Percentiles rank a stretch among this genome's conserved stretches.
Conservation (phyloP, 148 eudicot genomes). For the Rhododendron kiyosumense region DNA sequence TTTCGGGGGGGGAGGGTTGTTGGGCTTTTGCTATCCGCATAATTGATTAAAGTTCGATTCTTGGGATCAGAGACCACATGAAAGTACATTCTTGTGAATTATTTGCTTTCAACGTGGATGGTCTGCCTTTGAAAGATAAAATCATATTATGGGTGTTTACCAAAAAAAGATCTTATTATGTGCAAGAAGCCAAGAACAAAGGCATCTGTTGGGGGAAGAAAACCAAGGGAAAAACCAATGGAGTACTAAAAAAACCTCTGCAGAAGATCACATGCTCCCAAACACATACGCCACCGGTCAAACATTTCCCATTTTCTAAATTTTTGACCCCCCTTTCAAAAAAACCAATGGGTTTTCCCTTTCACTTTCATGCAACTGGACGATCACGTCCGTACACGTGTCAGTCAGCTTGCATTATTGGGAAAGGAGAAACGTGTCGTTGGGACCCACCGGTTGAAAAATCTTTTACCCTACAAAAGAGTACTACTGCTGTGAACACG, state of each 20-base stretch:
- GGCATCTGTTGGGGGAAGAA: not conserved
- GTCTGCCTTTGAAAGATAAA: too few relatives aligned
- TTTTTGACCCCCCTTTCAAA: not conserved
- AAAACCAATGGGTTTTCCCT: not conserved
- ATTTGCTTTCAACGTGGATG: too few relatives aligned
- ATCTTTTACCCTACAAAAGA: not conserved
- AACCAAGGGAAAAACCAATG: not conserved
- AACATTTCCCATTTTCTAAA: not conserved
- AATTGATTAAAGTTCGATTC: too few relatives aligned
- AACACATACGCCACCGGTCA: not conserved
- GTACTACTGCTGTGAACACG: not conserved
- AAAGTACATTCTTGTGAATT: too few relatives aligned
- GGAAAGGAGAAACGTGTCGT: not conserved
- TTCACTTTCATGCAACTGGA: not conserved
- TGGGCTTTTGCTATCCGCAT: not conserved
- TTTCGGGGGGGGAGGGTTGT: not conserved
- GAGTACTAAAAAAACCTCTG: not conserved
- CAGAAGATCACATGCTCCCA: slow-evolving; percentile 3
- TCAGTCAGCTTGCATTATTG: not conserved
- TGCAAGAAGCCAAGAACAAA: not conserved
- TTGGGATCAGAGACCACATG: fast-evolving
- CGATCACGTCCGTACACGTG: slow-evolving; percentile 3
- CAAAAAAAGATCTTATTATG: too few relatives aligned
- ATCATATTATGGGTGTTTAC: too few relatives aligned
- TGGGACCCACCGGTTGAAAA: not conserved